Base-by-base conservation (phyloP, 192 early-diverging fungal genomes). In the Kappamyces sp. region DNA sequence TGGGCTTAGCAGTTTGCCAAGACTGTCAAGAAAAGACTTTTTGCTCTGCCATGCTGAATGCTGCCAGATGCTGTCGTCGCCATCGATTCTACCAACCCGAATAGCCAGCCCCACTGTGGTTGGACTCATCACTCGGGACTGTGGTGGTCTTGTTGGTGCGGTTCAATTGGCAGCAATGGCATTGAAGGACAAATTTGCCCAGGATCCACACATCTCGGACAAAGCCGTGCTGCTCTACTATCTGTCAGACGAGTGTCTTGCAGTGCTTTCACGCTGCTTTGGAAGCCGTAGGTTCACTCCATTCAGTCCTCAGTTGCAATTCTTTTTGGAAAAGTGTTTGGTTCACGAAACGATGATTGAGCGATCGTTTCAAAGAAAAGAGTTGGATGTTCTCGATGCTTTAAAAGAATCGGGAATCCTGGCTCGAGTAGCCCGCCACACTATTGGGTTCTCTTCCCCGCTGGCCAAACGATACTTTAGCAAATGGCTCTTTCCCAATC, bases 401-500 rank as follows among this genome's bases (percentile, higher is more conserved):
- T 49, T 61, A 3, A 35, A 61, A 61, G 53, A 61, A 60, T 62
- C 60, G 1, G 60, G 60, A n/a, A 61, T 61, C 47, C 53, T 61
- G 53, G 35, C 53, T n/a, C 47, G 53, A 59, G 47, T 52, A 3
- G 13, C 34, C 1, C 15, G 58, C 53, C 2, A 12, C 50, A 37
- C 32, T 23, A 51, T 61, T 48, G 65, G 32, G 35, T 65, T 65
- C 33, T 67, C 64, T 67, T 65, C 64, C 35, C 65, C 35, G 49
- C 39, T 65, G 43, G 64, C 64, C 15, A 65, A 67, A 15, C 60
- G 64, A 54, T 65, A 65, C 42, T 65, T 52, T 58, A 52, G 62
- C 65, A 65, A 65, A 53, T 65, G 64, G 63, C 8, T 65, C 47
- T 65, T 65, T 33, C 63, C 65, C 32, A 46, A 65, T 46, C 51